Evolutionary conservation across 2,329 filamentous ascomycete species (phyloP), one percentile per base, ranked within the genome.

Genomic region (Aspergillus alliaceus): DNA sequence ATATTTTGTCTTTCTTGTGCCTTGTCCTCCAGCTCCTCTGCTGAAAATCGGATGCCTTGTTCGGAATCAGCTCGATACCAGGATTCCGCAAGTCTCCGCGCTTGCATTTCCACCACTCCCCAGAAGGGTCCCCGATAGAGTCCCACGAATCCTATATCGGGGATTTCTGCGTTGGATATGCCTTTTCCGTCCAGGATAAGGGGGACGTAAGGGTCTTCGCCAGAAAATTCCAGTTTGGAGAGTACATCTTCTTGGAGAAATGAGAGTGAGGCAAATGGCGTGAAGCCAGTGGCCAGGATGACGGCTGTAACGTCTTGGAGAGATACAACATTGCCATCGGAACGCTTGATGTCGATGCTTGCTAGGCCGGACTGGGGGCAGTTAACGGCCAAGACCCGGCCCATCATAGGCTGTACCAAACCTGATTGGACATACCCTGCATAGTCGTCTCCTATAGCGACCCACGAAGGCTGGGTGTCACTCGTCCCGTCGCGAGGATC

Each of bases 51-150:
- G 0, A 25, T 31, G 4, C 48, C 37, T 7, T 53, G n/a, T 11
- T 48, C 20, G 2, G 52, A 9, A 9, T 57, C 35, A 3, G 31
- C 15, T n/a, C 15, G 48, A 6, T 67, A 73, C 88, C 90, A 93
- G 11, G 85, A 70, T 12, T 81, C 72, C 0, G 86, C 80, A 6
- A 93, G 76, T 59, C 90, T 82, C 1, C 88, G 83, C 2, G 90
- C 87, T 73, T 96, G 91, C 88, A 92, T 90, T 71, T 95, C 90
- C 82, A 93, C 91, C 0, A 92, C 86, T 1, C 89, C 89, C 91
- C 91, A 96, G 70, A 91, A 95, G 0, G 90, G 90, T 0, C 89
- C 89, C 59, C 91, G 84, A 68, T 96, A 96, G 73, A 92, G 91
- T 0, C 91, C 91, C 1, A 95, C 87, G 65, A 95, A 93, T 0